phyloP scores from a whole-genome alignment of 345 rosid genomes.

The Corchorus capsularis region DNA sequence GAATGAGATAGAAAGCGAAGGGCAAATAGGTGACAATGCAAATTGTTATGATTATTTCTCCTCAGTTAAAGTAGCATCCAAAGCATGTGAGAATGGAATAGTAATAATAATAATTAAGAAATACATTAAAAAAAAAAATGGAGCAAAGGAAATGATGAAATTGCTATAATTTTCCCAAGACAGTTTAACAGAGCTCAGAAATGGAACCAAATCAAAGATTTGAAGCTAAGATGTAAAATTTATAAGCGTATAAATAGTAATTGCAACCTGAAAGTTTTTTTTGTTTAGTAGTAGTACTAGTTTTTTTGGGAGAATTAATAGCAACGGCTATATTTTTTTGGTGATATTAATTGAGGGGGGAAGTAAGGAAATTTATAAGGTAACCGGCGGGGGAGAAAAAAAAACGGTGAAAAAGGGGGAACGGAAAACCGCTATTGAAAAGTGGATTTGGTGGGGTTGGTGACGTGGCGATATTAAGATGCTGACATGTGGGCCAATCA shows the following conservation, averaged over 20 bases:
- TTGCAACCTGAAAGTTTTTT: not conserved
- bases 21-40: slow-evolving; percentile 14
- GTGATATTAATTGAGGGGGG: slow-evolving; percentile 22
- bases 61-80: slow-evolving; percentile 23
- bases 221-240: slow-evolving; percentile 20
- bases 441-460: not conserved
- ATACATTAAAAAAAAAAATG: not conserved
- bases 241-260: slow-evolving; percentile 6
- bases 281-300: too few species aligned
- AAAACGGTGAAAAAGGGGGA: slow-evolving; percentile 21
- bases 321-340: slow-evolving; percentile 11
- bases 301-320: slow-evolving; percentile 2
- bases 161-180: not conserved
- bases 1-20: not conserved
- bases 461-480: slow-evolving; percentile 13
- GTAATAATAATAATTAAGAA: slow-evolving; percentile 20
- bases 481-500: slow-evolving; percentile 12
- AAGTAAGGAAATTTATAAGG: slow-evolving; percentile 5
- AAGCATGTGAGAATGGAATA: slow-evolving; percentile 16
- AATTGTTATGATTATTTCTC: slow-evolving; percentile 24
- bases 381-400: slow-evolving; percentile 23
- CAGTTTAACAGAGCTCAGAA: not conserved
- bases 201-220: not conserved
- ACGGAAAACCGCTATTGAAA: slow-evolving; percentile 10
- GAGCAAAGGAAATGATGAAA: not conserved